Conservation (phyloP, 805 yeast species). For the Candida silvicultrix region DNA sequence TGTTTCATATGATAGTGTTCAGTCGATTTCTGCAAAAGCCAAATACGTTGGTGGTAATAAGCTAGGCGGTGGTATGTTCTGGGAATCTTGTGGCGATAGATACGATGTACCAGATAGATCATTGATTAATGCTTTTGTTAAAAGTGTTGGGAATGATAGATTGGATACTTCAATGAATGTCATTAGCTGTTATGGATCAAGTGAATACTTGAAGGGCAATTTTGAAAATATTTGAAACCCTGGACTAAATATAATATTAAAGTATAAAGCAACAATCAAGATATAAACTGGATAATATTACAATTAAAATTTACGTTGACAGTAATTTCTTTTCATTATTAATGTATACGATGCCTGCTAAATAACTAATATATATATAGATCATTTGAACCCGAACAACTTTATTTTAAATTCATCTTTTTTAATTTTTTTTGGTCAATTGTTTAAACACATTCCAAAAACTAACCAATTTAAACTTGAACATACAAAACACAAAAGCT, state of each 20-base stretch:
- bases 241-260: not conserved
- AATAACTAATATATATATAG: no score
- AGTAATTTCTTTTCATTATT: no score
- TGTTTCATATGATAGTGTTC: slow-evolving; percentile 61
- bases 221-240: not conserved
- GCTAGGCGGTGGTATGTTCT: slow-evolving; percentile 87
- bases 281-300: no score
- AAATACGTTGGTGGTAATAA: slow-evolving; percentile 38
- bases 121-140: slow-evolving; percentile 39
- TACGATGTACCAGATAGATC: slow-evolving; percentile 28
- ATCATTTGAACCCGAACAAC: no score
- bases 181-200: slow-evolving; percentile 5
- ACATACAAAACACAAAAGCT: not conserved
- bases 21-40: slow-evolving; percentile 52
- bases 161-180: slow-evolving; percentile 8
- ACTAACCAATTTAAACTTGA: no score
- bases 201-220: slow-evolving; percentile 7
- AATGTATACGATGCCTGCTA: not conserved
- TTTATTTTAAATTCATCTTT: no score
- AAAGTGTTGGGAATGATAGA: slow-evolving; percentile 11
- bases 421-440: no score
- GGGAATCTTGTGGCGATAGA: slow-evolving; percentile 86
- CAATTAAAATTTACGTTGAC: no score
- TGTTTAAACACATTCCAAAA: no score
- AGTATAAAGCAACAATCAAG: no score